Percentiles rank a stretch among this genome's conserved stretches.
These are phyloP conservation scores for Biscutella laevigata DNA, from an alignment of 441 rosid species.

Conservation along the genomic window DNA sequence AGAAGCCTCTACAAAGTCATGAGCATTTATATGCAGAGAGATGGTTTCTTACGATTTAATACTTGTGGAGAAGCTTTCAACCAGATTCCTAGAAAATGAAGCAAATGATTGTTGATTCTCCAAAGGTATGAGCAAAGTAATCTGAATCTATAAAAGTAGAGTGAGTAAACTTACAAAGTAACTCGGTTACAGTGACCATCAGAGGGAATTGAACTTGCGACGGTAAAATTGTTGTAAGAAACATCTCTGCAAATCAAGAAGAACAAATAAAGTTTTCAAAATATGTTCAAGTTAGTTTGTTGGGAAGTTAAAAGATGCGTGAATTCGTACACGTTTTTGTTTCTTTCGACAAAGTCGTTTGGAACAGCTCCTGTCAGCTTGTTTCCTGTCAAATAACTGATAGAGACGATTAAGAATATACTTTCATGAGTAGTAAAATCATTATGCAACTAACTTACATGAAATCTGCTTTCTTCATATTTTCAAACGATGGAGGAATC, in stretches of 20 bases:
- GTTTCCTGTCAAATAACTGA: slow-evolving; percentile 74
- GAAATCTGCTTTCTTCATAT: slow-evolving; percentile 50
- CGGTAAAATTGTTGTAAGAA: slow-evolving; percentile 67
- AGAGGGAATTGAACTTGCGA: slow-evolving; percentile 45
- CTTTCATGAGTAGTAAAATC: background rate
- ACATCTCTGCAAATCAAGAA: slow-evolving; percentile 55
- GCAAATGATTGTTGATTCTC: slow-evolving; percentile 10
- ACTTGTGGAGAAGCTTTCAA: slow-evolving; percentile 53
- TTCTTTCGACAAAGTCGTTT: slow-evolving; percentile 40
- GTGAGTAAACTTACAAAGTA: slow-evolving; percentile 47
- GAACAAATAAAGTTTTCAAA: slow-evolving; percentile 6
- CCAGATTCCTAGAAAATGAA: slow-evolving; percentile 50
- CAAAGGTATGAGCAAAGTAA: background rate
- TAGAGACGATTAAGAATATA: slow-evolving; percentile 10
- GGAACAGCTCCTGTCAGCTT: slow-evolving; percentile 65
- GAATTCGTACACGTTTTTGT: slow-evolving; percentile 56
- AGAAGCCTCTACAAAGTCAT: background rate
- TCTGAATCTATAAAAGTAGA: background rate
- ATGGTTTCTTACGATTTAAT: slow-evolving; percentile 48
- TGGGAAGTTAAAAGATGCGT: background rate
- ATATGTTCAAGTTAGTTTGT: background rate
- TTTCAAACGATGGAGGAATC: slow-evolving; percentile 50
- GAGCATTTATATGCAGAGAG: background rate
- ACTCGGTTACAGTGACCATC: slow-evolving; percentile 39
- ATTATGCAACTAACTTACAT: slow-evolving; percentile 40